Evolutionary conservation across 1,284 basidiomycete genomes (phyloP), one percentile per base, ranked within the genome.

Genomic region (Vanrija sp.): DNA sequence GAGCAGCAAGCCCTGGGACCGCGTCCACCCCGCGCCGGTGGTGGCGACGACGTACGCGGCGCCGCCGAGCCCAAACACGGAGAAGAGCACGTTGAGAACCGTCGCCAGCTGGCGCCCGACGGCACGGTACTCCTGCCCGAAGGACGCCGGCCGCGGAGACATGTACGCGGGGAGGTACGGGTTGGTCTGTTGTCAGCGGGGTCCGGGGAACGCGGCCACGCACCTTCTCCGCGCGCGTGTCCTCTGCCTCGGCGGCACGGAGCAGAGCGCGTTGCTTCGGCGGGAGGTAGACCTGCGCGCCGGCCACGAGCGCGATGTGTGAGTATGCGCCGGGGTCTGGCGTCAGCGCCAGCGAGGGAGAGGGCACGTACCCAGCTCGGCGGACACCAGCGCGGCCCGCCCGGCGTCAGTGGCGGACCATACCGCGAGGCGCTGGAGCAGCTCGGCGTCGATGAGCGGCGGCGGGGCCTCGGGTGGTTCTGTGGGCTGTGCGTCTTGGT

Each of bases 11-110:
- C 62, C 66, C 6, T 40, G 55, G 46, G 71, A 69, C 1, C 59
- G 40, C 1, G 51, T 48, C 51, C 69, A 75, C 7, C 73, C 72
- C 6, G 65, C 68, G 3, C 69, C 68, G 2, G 61, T 59, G 5
- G 54, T 60, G 2, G 65, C 58, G 0, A 66, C 73, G 14, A 67
- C 62, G 54, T 71, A 73, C 12, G 71, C 71, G 3, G 69, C 73
- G 8, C 57, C 62, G 9, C 64, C 67, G 10, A 64, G 62, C 0
- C 73, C 73, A 46, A 69, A 57, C 6, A 73, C 66, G 5, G 68
- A 70, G 60, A 75, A 75, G 28, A 73, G 58, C 26, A 75, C 64
- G 51, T 75, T 75, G 54, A 73, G 52, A 1, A 61, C 49, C 3
- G 68, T 75, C 4, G 71, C 59, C 6, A 75, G 55, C 38, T 65